Conservation (phyloP, 1,284 basidiomycete species). For the Microbotryum scabiosae region DNA sequence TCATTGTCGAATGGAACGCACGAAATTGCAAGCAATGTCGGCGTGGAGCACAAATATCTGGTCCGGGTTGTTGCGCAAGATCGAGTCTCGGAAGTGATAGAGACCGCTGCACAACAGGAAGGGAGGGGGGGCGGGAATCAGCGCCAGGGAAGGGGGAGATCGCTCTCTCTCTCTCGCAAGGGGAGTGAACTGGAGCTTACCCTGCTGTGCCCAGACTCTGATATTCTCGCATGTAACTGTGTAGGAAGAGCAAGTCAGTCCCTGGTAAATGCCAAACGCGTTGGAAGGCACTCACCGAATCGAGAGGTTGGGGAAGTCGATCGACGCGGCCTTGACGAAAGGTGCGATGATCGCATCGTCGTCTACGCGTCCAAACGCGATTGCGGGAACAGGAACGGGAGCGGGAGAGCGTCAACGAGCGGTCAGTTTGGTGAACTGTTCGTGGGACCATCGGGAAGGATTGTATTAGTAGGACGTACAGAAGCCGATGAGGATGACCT, state of each 20-base stretch:
- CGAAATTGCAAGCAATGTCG: constrained; percentile 46
- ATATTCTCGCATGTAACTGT: constrained; percentile 47
- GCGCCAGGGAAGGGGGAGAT: no score
- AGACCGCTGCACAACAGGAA: constrained; percentile 15
- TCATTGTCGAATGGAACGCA: background rate
- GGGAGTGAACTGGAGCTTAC: constrained; percentile 37
- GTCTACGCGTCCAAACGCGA: constrained; percentile 26
- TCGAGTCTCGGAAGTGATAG: constrained; percentile 44
- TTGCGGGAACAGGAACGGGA: background rate
- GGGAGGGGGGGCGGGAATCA: background rate
- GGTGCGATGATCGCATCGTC: constrained; percentile 45
- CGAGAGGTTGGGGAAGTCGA: constrained; percentile 46
- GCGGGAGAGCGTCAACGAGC: background rate
- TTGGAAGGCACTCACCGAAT: constrained; percentile 38
- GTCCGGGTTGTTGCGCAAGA: constrained; percentile 44
- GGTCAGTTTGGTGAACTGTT: background rate
- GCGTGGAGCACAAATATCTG: constrained; percentile 49
- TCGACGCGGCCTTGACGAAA: constrained; percentile 45
- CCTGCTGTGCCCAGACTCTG: constrained; percentile 47
- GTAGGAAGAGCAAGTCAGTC: background rate
- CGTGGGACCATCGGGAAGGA: background rate
- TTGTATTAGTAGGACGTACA: constrained; percentile 24
- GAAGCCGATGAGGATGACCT: constrained; percentile 48
- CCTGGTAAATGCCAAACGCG: background rate
- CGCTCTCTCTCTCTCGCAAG: constrained; percentile 34